These are phyloP conservation scores for Mycena amicta DNA, from an alignment of 768 basidiomycete species.

Conservation along the genomic window DNA sequence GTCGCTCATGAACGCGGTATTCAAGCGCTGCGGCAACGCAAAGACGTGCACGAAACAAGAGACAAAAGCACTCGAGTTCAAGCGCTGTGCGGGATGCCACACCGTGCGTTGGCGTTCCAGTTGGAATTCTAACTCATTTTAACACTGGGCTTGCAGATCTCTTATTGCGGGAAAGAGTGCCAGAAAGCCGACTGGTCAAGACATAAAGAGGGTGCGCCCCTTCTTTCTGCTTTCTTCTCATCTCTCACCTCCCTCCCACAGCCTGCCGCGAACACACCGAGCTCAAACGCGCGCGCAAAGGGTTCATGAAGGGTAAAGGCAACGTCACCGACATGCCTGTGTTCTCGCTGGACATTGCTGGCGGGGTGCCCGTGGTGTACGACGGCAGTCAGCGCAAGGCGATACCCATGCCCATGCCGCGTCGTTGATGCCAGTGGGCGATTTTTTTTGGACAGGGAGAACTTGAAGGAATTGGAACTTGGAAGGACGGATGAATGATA, in stretches of 20 bases:
- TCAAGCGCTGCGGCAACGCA: slow-evolving; percentile 27
- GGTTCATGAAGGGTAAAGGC: not conserved
- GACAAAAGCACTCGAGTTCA: slow-evolving; percentile 27
- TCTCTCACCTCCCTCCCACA: slow-evolving; percentile 51
- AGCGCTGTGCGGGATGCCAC: slow-evolving; percentile 35
- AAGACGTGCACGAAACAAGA: slow-evolving; percentile 28
- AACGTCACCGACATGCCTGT: not conserved
- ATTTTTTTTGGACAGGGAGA: no score
- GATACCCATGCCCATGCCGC: not conserved
- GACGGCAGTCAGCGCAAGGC: not conserved
- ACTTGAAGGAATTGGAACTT: no score
- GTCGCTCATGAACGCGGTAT: slow-evolving; percentile 20
- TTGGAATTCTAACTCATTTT: not conserved
- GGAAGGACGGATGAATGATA: no score
- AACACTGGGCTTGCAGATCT: slow-evolving; percentile 15
- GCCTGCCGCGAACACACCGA: slow-evolving; percentile 75
- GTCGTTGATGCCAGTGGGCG: no score
- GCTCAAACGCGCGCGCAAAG: slow-evolving; percentile 71
- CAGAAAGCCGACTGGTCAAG: slow-evolving; percentile 34
- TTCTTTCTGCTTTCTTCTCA: slow-evolving; percentile 28
- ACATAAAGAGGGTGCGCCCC: slow-evolving; percentile 25
- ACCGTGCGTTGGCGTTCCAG: slow-evolving; percentile 27
- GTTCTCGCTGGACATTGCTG: not conserved
- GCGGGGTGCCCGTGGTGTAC: not conserved
- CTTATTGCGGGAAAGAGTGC: slow-evolving; percentile 32